Conservation (phyloP, 2,329 filamentous ascomycete genomes). For the Colletotrichum tofieldiae region DNA sequence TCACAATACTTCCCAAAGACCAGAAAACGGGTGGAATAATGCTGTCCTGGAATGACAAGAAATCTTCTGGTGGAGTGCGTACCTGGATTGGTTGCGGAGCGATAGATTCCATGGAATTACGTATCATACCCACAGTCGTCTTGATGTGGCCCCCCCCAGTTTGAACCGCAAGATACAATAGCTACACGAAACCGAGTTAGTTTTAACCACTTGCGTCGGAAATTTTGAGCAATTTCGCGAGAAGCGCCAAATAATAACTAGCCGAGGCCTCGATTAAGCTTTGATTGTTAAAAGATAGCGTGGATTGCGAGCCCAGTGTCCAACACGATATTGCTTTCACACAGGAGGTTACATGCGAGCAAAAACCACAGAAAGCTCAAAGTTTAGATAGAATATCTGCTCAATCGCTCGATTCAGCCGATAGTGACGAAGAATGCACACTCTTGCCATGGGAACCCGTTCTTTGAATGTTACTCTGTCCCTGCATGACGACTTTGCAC, state of each 20-base stretch:
- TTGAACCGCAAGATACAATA: not conserved
- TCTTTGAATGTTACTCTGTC: not conserved
- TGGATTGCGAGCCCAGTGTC: constrained; percentile 13
- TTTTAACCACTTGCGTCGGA: not conserved
- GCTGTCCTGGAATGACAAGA: not conserved
- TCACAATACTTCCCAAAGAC: constrained; percentile 47
- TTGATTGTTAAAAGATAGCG: not conserved
- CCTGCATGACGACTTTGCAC: constrained; percentile 5
- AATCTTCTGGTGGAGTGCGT: not conserved
- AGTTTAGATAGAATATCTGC: not conserved
- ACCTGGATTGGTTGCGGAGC: not conserved
- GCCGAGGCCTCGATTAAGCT: not conserved
- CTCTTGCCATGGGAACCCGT: not conserved
- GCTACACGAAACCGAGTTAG: not conserved
- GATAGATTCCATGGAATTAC: not conserved
- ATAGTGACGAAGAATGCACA: not conserved
- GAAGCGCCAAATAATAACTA: not conserved
- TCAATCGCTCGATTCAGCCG: not conserved
- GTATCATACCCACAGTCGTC: not conserved
- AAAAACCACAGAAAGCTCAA: not conserved
- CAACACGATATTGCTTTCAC: not conserved
- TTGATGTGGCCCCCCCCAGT: not conserved
- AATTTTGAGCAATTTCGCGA: not conserved
- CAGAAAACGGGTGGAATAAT: constrained; percentile 19
- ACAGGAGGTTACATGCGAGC: not conserved